phyloP scores from a whole-genome alignment of 2,329 filamentous ascomycete genomes.

The Calonectria hawksworthii region DNA sequence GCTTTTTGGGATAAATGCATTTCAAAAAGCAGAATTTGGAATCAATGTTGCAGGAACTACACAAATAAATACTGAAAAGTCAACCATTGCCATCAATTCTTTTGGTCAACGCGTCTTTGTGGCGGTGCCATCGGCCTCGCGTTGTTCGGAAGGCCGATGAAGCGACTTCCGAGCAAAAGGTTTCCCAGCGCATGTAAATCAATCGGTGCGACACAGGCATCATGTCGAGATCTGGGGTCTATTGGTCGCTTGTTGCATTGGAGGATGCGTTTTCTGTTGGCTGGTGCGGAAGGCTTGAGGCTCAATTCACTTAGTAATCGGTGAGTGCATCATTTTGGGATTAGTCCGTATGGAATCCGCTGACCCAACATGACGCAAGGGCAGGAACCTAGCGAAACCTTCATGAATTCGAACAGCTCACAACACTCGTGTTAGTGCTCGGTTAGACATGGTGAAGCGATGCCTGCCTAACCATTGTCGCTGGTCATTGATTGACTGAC shows the following conservation, averaged over 20 bases:
- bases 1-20: not conserved
- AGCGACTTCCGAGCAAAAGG: not conserved
- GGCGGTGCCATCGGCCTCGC: not conserved
- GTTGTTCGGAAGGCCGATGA: not conserved
- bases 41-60: not conserved
- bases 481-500: not conserved
- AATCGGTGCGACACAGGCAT: not conserved
- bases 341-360: not conserved
- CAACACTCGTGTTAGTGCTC: not conserved
- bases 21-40: not conserved
- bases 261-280: not conserved
- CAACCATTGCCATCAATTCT: not conserved
- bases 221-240: not conserved
- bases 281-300: not conserved
- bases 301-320: not conserved
- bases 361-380: not conserved
- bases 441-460: not conserved
- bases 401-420: not conserved
- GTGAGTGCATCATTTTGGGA: not conserved
- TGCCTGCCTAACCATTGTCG: no score
- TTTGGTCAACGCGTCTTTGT: not conserved
- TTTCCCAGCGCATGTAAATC: not conserved
- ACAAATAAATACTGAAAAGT: not conserved
- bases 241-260: not conserved
- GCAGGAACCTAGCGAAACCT: not conserved